These are phyloP conservation scores for Penicillium sp. DNA, from an alignment of 2,329 filamentous ascomycete species.

Conservation along the genomic window DNA sequence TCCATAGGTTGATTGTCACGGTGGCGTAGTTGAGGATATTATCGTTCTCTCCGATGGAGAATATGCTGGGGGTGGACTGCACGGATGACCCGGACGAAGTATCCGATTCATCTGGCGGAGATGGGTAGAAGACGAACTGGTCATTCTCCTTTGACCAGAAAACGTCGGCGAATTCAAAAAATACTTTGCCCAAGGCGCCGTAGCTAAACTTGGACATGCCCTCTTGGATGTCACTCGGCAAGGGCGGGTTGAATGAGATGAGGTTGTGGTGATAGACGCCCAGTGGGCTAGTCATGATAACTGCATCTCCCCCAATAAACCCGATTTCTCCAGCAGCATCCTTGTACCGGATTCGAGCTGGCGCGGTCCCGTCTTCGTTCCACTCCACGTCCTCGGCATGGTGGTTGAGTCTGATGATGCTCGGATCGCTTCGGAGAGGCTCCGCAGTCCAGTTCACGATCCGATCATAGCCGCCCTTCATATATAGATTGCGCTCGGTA, in stretches of 20 bases:
- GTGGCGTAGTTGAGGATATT: constrained; percentile 47
- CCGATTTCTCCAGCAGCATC: constrained; percentile 25
- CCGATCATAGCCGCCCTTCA: constrained; percentile 49
- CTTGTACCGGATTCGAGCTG: constrained; percentile 14
- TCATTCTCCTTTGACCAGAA: constrained; percentile 50
- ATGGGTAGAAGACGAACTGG: constrained; percentile 48
- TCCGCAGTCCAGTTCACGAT: constrained; percentile 46
- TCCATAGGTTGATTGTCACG: constrained; percentile 47
- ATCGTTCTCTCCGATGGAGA: constrained; percentile 22
- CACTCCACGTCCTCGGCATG: constrained; percentile 42
- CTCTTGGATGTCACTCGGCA: constrained; percentile 39
- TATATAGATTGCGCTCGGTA: constrained; percentile 48
- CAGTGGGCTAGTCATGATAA: constrained; percentile 43
- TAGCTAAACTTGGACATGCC: constrained; percentile 43
- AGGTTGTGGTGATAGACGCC: constrained; percentile 43
- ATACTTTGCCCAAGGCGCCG: constrained; percentile 47
- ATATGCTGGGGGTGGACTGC: constrained; percentile 12
- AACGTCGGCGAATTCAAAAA: constrained; percentile 46
- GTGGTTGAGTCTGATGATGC: constrained; percentile 41
- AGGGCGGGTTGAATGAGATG: constrained; percentile 41
- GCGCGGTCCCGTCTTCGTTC: constrained; percentile 28
- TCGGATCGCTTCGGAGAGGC: constrained; percentile 35
- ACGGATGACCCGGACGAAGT: constrained; percentile 31
- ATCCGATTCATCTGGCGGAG: constrained; percentile 35
- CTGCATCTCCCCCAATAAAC: constrained; percentile 38